Evolutionary conservation across 2,329 filamentous ascomycete genomes (phyloP), one percentile per base, ranked within the genome.

Genomic region (Mariannaea sp.): DNA sequence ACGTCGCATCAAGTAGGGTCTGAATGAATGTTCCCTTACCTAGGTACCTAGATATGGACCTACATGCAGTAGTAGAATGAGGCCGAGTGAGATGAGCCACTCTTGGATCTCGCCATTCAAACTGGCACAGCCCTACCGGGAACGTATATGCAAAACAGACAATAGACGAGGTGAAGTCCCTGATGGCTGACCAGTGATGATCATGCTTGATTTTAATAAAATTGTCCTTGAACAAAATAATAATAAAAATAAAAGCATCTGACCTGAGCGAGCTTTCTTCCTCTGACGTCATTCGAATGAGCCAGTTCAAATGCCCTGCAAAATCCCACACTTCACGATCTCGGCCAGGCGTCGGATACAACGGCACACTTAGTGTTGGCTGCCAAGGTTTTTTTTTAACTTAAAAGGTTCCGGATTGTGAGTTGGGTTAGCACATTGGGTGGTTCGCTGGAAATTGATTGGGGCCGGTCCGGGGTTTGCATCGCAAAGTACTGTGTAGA

Each of bases 261-360:
- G 26, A 7, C 7, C 7, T 29, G 29, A 12, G n/a, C 7, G 44
- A 36, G 17, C 19, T 26, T 27, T 17, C 20, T 32, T 3, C 26
- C 46, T 47, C 57, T 65, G 62, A 65, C 62, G 62, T 65, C 62
- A 65, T 46, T 35, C 39, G 22, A 36, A 22, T 22, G 6, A 14
- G 20, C 30, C 29, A 24, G n/a, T n/a, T n/a, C n/a, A n/a, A n/a
- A n/a, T n/a, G n/a, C n/a, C n/a, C n/a, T n/a, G n/a, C n/a, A n/a
- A n/a, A n/a, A n/a, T n/a, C n/a, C n/a, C n/a, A n/a, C n/a, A n/a
- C n/a, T n/a, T n/a, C n/a, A n/a, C n/a, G n/a, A n/a, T n/a, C n/a
- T n/a, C n/a, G n/a, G 27, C 41, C 22, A 19, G 38, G 26, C 30
- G 29, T 43, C 51, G 51, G 51, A 54, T 54, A 44, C 51, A 49